Evolutionary conservation across 495 filamentous ascomycete genomes (phyloP).

Genomic region (Aspergillus kassunensis): DNA sequence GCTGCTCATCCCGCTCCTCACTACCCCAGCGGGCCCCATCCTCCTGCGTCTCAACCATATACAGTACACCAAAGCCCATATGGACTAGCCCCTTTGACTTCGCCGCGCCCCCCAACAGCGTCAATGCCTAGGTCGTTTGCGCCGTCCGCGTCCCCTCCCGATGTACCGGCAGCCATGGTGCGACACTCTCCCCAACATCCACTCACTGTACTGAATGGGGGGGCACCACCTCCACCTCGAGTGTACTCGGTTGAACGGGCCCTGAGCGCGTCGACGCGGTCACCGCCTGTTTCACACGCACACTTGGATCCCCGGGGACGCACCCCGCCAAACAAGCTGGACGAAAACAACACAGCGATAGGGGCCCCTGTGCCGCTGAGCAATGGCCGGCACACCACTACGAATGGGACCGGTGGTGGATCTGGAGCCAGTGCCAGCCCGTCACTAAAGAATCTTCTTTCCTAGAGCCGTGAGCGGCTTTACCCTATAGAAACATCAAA

Average conservation of each 20-base stretch:
- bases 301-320: constrained; percentile 33
- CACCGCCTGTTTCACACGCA: constrained; percentile 35
- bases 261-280: constrained; percentile 32
- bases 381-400: constrained; percentile 28
- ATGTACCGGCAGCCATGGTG: constrained; percentile 39
- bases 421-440: constrained; percentile 67
- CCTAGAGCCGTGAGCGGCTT: constrained; percentile 33
- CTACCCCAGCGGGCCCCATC: constrained; percentile 29
- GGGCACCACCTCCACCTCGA: constrained; percentile 32
- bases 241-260: constrained; percentile 36
- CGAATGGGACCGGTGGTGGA: constrained; percentile 33
- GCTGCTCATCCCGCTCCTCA: no score
- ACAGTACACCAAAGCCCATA: constrained; percentile 42
- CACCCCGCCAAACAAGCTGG: constrained; percentile 31
- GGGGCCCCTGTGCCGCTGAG: constrained; percentile 22
- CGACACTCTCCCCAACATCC: constrained; percentile 41
- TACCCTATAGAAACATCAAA: constrained; percentile 11
- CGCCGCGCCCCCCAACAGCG: constrained; percentile 38
- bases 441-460: constrained; percentile 70
- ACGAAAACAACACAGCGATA: constrained; percentile 30
- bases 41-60: constrained; percentile 38
- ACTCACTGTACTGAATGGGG: constrained; percentile 35
- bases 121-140: constrained; percentile 36
- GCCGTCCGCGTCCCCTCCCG: constrained; percentile 46
- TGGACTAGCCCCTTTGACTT: constrained; percentile 34